Evolutionary conservation across 129 eudicot species (phyloP), one percentile per base, ranked within the genome.

Genomic region (Glebionis coronaria): DNA sequence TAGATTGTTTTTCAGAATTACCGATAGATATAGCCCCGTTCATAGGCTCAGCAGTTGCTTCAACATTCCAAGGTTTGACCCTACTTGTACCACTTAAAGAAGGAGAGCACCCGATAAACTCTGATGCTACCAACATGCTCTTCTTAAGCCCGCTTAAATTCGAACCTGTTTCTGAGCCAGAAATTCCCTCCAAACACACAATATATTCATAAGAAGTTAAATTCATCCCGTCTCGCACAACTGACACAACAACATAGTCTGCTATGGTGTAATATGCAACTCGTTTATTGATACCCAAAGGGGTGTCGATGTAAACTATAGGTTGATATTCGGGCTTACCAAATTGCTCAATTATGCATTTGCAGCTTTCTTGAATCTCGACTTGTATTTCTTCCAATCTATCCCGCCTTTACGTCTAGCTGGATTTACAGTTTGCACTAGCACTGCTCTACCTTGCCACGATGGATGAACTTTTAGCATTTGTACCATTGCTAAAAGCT

Each of bases 61-160:
- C 96, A 23, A 89, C 82, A 75, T 85, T 85, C 96, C 96, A 89
- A 3, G 96, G 96, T 63, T 89, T 89, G 68, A 89, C 77, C 64
- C 96, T 79, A 20, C 83, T 85, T 0, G 29, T 4, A 27, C 29
- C 29, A 27, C 29, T 27, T 27, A 27, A 4, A 27, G 29, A 27
- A 27, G 29, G 29, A 2, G 29, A 4, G 4, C 29, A 27, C 29
- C 29, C 2, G 29, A 27, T 27, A 27, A 27, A 27, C 29, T 27
- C 29, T 1, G 29, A 27, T 27, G 4, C 29, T 27, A 27, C 29
- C 29, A 27, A 27, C 29, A 27, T 27, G 29, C 29, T 27, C 29
- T 27, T 27, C 29, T 27, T 27, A 27, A 4, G 29, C 29, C 29
- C 29, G 29, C 29, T 27, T 27, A 4, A 27, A 27, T 27, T 4